Conservation (phyloP, 1,284 basidiomycete species). For the Amylostereum chailletii region DNA sequence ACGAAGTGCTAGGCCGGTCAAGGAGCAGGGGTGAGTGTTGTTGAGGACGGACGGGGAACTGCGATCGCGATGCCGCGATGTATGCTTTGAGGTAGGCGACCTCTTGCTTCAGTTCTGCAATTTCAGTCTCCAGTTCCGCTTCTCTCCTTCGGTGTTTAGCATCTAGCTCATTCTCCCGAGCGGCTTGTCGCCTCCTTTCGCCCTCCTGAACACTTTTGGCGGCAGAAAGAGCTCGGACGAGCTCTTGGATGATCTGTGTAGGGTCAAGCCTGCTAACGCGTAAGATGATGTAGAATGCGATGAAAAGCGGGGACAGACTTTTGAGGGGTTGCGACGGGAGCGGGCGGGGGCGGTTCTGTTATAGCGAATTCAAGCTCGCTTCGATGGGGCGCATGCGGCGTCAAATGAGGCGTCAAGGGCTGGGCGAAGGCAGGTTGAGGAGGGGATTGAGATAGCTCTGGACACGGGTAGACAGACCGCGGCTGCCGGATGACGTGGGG, state of each 20-base stretch:
- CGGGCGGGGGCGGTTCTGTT: slow-evolving; percentile 32
- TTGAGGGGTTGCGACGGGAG: slow-evolving; percentile 8
- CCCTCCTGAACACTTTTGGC: slow-evolving; percentile 48
- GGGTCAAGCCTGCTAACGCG: slow-evolving; percentile 18
- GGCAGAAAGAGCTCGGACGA: slow-evolving; percentile 42
- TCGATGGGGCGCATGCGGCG: slow-evolving; percentile 26
- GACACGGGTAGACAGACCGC: slow-evolving; percentile 10
- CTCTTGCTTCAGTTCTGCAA: slow-evolving; percentile 52
- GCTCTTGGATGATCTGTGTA: slow-evolving; percentile 43
- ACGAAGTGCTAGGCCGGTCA: background rate
- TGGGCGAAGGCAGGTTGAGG: slow-evolving; percentile 25
- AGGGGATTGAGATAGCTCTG: slow-evolving; percentile 10
- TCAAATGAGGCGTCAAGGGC: too few species aligned
- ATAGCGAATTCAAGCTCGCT: slow-evolving; percentile 55
- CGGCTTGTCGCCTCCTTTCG: slow-evolving; percentile 45
- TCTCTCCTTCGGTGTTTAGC: slow-evolving; percentile 42
- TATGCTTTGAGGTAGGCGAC: slow-evolving; percentile 40
- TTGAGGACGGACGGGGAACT: slow-evolving; percentile 6
- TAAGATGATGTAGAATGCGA: slow-evolving; percentile 1
- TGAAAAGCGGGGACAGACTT: slow-evolving; percentile 1
- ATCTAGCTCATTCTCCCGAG: slow-evolving; percentile 67
- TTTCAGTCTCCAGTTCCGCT: slow-evolving; percentile 48
- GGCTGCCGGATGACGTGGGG: slow-evolving; percentile 41
- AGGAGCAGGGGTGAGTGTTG: background rate
- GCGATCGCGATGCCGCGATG: slow-evolving; percentile 19